Evolutionary conservation across 1,284 basidiomycete genomes (phyloP).

Genomic region (Neonothopanus nambi): DNA sequence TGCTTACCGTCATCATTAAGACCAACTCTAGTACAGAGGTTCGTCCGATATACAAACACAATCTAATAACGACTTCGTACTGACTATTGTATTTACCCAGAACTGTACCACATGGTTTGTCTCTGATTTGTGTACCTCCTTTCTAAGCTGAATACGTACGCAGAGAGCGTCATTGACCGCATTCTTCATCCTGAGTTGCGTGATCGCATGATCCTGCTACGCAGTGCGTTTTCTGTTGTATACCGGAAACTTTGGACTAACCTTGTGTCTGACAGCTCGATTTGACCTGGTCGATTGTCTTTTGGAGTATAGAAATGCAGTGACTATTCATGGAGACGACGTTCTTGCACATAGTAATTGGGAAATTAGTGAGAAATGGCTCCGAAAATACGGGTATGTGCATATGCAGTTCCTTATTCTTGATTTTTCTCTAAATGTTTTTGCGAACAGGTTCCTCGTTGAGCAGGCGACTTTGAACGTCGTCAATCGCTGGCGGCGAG

Average conservation of each 20-base stretch:
- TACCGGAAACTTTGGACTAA: constrained; percentile 22
- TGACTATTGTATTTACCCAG: constrained; percentile 36
- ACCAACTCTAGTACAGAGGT: constrained; percentile 85
- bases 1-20: constrained; percentile 85
- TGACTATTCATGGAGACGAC: constrained; percentile 85
- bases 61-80: constrained; percentile 10
- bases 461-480: constrained; percentile 63
- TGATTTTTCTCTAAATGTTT: constrained; percentile 8
- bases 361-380: constrained; percentile 84
- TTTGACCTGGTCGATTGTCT: constrained; percentile 78
- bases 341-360: constrained; percentile 85
- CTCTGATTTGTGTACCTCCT: constrained; percentile 9
- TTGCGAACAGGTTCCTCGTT: constrained; percentile 59
- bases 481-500: constrained; percentile 76
- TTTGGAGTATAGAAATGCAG: constrained; percentile 63
- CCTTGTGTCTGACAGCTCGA: constrained; percentile 50
- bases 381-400: constrained; percentile 78
- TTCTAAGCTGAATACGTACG: constrained; percentile 14
- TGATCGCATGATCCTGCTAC: constrained; percentile 84
- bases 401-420: constrained; percentile 46
- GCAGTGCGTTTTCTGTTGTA: constrained; percentile 49
- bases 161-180: constrained; percentile 87
- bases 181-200: constrained; percentile 85
- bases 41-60: constrained; percentile 13
- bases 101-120: constrained; percentile 80